A percentile compares a stretch with the other conserved stretches of the same genome.
Conservation (phyloP, 163 green algal genomes). For the Chloromonas sp. region DNA sequence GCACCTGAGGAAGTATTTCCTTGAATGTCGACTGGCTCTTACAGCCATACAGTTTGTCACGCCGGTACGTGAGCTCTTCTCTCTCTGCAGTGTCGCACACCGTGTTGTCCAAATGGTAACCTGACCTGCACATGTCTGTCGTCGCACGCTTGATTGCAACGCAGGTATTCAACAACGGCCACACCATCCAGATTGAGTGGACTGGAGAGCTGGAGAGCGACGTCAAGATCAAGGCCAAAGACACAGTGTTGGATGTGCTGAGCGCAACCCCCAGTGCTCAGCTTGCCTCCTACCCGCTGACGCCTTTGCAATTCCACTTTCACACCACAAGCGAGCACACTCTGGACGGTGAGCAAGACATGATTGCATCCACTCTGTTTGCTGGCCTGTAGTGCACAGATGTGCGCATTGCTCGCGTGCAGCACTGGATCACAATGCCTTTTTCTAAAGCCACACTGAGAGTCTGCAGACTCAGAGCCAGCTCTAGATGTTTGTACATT, state of each 20-base stretch:
- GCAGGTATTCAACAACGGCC: constrained; percentile 14
- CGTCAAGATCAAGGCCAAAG: not conserved
- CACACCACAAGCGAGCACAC: constrained; percentile 28
- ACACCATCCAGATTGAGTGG: constrained; percentile 16
- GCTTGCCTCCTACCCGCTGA: not conserved
- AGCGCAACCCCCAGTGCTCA: not conserved
- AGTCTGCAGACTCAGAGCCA: too few relatives aligned
- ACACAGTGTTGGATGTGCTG: not conserved
- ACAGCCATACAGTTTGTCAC: not conserved
- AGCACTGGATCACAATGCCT: too few relatives aligned
- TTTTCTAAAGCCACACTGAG: too few relatives aligned
- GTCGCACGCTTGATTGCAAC: not conserved
- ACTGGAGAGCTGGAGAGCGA: not conserved
- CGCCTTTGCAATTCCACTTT: constrained; percentile 62
- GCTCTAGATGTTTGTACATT: too few relatives aligned
- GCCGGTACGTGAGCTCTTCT: not conserved
- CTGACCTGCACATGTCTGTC: not conserved
- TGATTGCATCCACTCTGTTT: too few relatives aligned
- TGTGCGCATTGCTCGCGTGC: too few relatives aligned
- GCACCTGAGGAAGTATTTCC: not conserved
- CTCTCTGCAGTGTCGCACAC: not conserved
- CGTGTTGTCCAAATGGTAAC: not conserved
- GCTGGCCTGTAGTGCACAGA: too few relatives aligned
- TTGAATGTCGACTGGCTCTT: not conserved
- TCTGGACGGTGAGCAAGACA: not conserved